Base-by-base conservation (phyloP, 345 rosid species). In the Eucalyptus microcorys region DNA sequence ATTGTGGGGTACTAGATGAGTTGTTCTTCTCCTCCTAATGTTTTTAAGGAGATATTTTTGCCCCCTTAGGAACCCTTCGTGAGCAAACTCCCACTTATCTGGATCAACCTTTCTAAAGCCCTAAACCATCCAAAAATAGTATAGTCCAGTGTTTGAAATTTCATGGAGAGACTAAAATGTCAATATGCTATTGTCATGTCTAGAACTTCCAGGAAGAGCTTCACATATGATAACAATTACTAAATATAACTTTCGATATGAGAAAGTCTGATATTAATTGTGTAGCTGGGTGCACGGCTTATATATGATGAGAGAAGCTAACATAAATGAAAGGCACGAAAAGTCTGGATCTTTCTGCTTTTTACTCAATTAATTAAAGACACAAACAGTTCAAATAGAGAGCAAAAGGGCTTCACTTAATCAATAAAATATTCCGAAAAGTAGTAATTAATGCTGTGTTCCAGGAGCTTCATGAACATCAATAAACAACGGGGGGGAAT, bases 91-190 rank as follows among this genome's bases (percentile, higher is more conserved):
- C 99, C 99, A 97, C 88, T 94, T 93, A 89, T 97, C 99, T 86
- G 97, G 96, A 94, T 97, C 98, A 90, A 97, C 97, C 92, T 97
- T 97, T 90, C 96, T 96, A 93, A 97, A 97, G 89, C 99, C 99
- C 99, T 96, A 94, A 89, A 91, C 49, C 52, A 91, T 91, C 87
- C 93, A 91, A 88, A 90, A 85, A 50, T 16, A 7, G 37, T 52
- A 85, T 37, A n/a, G 87, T 57, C 59, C 61, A n/a, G 24, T 86
- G 16, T 85, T 86, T 49, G 66, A 86, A 57, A 86, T 50, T 50
- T 10, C 48, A 7, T 19, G 61, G 37, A 52, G 45, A 86, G 42
- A 17, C 30, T 10, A 76, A 76, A 76, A 40, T 40, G 83, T 76
- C 13, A 21, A 76, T 37, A 76, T 76, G 47, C 83, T 37, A 40